Conservation (phyloP, 2,329 filamentous ascomycete genomes). For the Cytospora paraplurivora region DNA sequence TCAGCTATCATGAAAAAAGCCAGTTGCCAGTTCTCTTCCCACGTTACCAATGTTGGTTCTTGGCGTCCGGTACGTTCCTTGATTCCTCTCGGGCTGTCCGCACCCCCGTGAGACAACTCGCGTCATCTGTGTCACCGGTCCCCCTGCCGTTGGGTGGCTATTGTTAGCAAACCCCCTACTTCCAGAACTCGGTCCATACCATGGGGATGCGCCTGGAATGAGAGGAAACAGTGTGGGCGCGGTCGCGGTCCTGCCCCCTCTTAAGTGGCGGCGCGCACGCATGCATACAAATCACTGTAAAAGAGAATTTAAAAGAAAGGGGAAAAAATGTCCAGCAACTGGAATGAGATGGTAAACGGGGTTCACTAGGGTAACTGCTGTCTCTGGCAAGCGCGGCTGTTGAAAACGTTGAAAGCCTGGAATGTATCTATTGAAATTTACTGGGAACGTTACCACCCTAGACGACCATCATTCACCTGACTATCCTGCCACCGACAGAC, state of each 20-base stretch:
- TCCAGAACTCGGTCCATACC: not conserved
- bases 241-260: too few species aligned
- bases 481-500: not conserved
- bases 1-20: too few species aligned
- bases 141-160: not conserved
- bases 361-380: not conserved
- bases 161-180: not conserved
- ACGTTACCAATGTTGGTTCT: too few species aligned
- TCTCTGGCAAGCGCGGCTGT: not conserved
- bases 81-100: not conserved
- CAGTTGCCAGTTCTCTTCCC: too few species aligned
- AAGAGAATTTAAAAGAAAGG: too few species aligned
- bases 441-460: too few species aligned
- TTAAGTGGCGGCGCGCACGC: not conserved
- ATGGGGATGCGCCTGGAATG: too few species aligned
- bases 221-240: too few species aligned
- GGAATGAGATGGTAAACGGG: not conserved
- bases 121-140: not conserved
- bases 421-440: not conserved
- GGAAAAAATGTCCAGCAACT: not conserved
- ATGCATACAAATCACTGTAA: too few species aligned
- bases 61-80: not conserved
- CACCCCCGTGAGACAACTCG: not conserved
- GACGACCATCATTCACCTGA: not conserved
- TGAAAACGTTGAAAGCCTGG: not conserved